Percentiles rank a stretch among this genome's conserved stretches.
These are phyloP conservation scores for Kingdonia uniflora DNA, from an alignment of 164 flowering plant species.

Conservation along the genomic window DNA sequence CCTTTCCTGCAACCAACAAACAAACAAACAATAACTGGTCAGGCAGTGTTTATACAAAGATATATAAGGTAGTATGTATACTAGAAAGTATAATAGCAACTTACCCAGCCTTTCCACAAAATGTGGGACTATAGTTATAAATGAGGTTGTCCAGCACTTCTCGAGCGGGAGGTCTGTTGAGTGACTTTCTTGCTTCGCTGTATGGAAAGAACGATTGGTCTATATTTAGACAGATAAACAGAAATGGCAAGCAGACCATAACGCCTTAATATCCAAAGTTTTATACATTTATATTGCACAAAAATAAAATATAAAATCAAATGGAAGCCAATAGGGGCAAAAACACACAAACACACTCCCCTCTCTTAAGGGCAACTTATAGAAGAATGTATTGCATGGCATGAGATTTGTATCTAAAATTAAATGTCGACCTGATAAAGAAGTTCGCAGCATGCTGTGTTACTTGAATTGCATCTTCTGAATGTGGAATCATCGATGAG, in stretches of 20 bases:
- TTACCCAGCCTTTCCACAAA: slow-evolving; percentile 90
- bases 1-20: slow-evolving; percentile 48
- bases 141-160: slow-evolving; percentile 73
- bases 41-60: no score
- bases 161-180: slow-evolving; percentile 54
- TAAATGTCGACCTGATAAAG: slow-evolving; percentile 5
- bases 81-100: background rate
- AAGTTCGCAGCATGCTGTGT: slow-evolving; percentile 10
- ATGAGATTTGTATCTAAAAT: background rate
- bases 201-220: slow-evolving; percentile 6
- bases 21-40: background rate
- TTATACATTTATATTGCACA: no score
- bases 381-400: no score
- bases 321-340: no score
- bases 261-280: background rate
- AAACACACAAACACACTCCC: no score
- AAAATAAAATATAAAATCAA: no score
- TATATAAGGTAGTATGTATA: no score
- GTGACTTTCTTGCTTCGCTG: slow-evolving; percentile 91
- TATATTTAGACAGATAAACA: background rate
- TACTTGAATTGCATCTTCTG: slow-evolving; percentile 59
- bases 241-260: background rate
- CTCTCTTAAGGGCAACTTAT: no score
- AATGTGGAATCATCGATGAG: slow-evolving; percentile 72
- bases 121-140: slow-evolving; percentile 89